phyloP scores from a whole-genome alignment of 805 yeast genomes.

The Pichia pseudocactophila region DNA sequence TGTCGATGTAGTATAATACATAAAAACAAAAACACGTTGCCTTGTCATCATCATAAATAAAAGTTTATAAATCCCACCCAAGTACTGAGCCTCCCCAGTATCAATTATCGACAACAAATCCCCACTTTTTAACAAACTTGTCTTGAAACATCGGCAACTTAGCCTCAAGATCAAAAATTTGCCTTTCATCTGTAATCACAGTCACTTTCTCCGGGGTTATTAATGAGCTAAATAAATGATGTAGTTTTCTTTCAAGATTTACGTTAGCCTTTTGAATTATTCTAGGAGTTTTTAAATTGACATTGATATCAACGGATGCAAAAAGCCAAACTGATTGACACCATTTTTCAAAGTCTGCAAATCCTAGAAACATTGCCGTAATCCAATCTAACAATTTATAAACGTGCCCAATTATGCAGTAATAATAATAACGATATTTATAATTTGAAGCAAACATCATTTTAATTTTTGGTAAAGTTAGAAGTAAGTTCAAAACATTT shows the following conservation, averaged over 20 bases:
- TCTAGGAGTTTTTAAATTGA: not conserved
- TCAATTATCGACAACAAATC: not conserved
- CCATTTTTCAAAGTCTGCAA: slow-evolving; percentile 14
- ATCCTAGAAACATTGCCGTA: slow-evolving; percentile 15
- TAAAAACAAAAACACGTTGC: too few species aligned
- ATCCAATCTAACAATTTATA: slow-evolving; percentile 17
- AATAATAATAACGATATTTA: slow-evolving; percentile 9
- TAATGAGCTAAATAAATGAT: not conserved
- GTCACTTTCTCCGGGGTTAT: not conserved
- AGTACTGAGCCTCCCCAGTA: not conserved
- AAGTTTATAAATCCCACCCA: too few species aligned
- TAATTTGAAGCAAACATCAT: slow-evolving; percentile 1
- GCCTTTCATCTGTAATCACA: not conserved
- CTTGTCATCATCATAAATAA: too few species aligned
- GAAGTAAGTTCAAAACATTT: slow-evolving; percentile 14
- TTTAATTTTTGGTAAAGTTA: slow-evolving; percentile 10
- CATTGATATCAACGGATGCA: slow-evolving; percentile 9
- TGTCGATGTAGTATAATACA: too few species aligned
- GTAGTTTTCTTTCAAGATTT: not conserved
- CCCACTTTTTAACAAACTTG: not conserved
- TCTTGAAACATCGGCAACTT: not conserved
- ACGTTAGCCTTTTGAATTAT: not conserved
- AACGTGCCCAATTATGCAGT: slow-evolving; percentile 8
- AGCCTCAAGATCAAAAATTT: not conserved
- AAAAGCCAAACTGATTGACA: slow-evolving; percentile 6